Evolutionary conservation across 2,329 filamentous ascomycete species (phyloP).

Genomic region (Emmonsiellopsis sp.): DNA sequence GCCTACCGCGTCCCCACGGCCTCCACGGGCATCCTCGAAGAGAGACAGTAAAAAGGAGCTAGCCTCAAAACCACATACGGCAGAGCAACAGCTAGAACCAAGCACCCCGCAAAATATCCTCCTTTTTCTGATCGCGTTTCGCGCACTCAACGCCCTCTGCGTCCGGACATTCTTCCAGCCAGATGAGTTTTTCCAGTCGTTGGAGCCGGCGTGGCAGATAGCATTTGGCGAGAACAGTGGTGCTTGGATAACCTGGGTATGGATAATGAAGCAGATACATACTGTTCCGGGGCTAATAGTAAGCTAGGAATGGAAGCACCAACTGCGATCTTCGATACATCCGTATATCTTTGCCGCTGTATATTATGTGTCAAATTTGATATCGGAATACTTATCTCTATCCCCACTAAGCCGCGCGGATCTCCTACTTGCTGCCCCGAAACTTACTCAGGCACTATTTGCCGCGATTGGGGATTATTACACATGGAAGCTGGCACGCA

Average conservation of each 20-base stretch:
- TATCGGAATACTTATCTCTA: constrained; percentile 48
- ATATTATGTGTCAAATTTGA: constrained; percentile 55
- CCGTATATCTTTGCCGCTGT: constrained; percentile 73
- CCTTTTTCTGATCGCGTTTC: constrained; percentile 52
- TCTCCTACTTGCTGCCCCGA: constrained; percentile 63
- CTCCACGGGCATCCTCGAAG: not conserved
- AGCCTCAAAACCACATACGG: not conserved
- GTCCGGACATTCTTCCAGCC: constrained; percentile 93
- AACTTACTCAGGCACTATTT: constrained; percentile 64
- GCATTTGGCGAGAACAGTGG: constrained; percentile 69
- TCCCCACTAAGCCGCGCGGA: constrained; percentile 52
- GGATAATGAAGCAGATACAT: constrained; percentile 18
- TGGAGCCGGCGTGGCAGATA: constrained; percentile 88
- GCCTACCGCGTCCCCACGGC: not conserved
- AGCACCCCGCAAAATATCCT: constrained; percentile 18
- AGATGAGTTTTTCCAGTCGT: constrained; percentile 92
- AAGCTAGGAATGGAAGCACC: constrained; percentile 78
- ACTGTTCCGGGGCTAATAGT: not conserved
- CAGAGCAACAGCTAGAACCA: not conserved
- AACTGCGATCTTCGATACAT: constrained; percentile 82
- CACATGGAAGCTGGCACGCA: constrained; percentile 72
- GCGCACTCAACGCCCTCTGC: constrained; percentile 69
- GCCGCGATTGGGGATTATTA: constrained; percentile 76
- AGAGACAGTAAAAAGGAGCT: not conserved
- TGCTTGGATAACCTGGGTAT: constrained; percentile 94